Evolutionary conservation across 1,284 basidiomycete genomes (phyloP).

Genomic region (Pterulicium gracile): DNA sequence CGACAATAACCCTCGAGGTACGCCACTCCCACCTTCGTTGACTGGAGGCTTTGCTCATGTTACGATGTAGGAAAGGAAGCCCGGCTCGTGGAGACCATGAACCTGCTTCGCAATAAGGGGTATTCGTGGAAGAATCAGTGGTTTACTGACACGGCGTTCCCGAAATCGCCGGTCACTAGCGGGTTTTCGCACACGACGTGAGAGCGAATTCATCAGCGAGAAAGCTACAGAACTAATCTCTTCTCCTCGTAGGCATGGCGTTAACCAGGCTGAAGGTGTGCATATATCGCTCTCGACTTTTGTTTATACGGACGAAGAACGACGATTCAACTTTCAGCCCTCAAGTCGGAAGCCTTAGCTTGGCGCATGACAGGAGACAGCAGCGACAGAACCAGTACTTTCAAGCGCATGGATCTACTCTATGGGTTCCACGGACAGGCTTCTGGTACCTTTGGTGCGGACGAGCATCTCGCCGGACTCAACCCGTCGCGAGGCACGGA

Average conservation of each 20-base stretch:
- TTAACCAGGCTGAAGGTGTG: slow-evolving; percentile 27
- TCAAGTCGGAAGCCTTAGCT: slow-evolving; percentile 29
- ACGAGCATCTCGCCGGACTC: slow-evolving; percentile 27
- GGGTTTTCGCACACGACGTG: slow-evolving; percentile 21
- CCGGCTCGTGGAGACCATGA: slow-evolving; percentile 26
- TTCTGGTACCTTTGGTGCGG: slow-evolving; percentile 27
- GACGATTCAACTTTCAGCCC: slow-evolving; percentile 15
- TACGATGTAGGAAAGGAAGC: slow-evolving; percentile 22
- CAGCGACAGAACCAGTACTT: slow-evolving; percentile 25
- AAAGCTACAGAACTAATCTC: background rate
- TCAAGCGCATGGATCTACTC: slow-evolving; percentile 24
- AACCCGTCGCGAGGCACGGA: slow-evolving; percentile 29
- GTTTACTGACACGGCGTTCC: slow-evolving; percentile 25
- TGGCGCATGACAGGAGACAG: slow-evolving; percentile 27
- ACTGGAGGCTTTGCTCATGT: too few species aligned
- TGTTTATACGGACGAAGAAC: background rate
- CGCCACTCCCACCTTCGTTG: too few species aligned
- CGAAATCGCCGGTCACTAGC: slow-evolving; percentile 18
- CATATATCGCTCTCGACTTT: background rate
- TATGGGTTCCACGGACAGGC: slow-evolving; percentile 26
- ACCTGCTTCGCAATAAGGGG: slow-evolving; percentile 23
- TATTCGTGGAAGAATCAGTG: slow-evolving; percentile 30
- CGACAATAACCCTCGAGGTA: slow-evolving; percentile 25
- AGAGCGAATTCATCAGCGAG: background rate
- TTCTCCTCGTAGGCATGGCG: slow-evolving; percentile 28